Conservation (phyloP, 257 asterid genomes). For the Solanum appendiculatum region DNA sequence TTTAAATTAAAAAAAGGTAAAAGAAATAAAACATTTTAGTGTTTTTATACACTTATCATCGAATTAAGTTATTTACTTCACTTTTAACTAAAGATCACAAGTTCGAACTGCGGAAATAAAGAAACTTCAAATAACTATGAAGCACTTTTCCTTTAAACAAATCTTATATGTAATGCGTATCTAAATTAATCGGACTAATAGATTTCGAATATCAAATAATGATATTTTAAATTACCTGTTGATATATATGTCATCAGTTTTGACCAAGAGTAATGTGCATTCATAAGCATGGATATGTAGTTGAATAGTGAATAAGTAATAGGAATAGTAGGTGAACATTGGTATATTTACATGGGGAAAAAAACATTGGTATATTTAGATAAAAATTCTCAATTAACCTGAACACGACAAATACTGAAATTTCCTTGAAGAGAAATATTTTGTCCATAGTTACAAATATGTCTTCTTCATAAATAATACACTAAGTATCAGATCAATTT, state of each 20-base stretch:
- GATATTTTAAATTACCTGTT: not conserved
- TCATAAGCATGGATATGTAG: not conserved
- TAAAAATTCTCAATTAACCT: not conserved
- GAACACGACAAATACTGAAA: not conserved
- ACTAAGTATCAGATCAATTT: not conserved
- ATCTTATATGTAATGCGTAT: too few species aligned
- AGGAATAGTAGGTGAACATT: not conserved
- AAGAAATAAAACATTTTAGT: too few species aligned
- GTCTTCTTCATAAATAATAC: not conserved
- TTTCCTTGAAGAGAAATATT: not conserved
- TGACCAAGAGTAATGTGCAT: not conserved
- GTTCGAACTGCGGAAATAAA: too few species aligned
- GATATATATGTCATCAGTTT: not conserved
- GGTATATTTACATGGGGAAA: not conserved
- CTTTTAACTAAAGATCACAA: not conserved
- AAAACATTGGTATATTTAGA: not conserved
- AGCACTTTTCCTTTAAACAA: too few species aligned
- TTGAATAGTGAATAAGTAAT: not conserved
- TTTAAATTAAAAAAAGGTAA: too few species aligned
- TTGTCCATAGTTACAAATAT: not conserved
- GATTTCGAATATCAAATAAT: too few species aligned
- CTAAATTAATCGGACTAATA: too few species aligned
- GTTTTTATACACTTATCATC: too few species aligned
- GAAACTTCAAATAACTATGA: not conserved
- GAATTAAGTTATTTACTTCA: too few species aligned